Base-by-base conservation (phyloP, 192 early-diverging fungal species). In the Spinellus fusiger region DNA sequence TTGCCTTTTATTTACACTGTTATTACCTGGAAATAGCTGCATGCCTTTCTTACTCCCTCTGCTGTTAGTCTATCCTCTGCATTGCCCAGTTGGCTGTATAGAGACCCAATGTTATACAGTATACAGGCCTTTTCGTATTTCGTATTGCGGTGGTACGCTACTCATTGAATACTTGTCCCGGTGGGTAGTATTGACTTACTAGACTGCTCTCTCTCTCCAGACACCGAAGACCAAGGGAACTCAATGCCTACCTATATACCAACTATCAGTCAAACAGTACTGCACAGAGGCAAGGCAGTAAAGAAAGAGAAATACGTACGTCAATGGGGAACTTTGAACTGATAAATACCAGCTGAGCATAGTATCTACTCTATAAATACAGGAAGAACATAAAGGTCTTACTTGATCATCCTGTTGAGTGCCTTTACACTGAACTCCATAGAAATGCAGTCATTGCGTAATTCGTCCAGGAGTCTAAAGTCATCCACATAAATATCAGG, bases 311-410 rank as follows among this genome's bases (percentile, higher is more conserved):
- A 28, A 75, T 61, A 60, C 83, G 63, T 78, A 90, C 89, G 70
- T 94, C 90, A 15, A 89, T 89, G 5, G 89, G 88, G 58, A 96
- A 96, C 72, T 94, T 96, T 50, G 86, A 81, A 44, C 86, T 68
- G 32, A 94, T 83, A 67, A 88, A 88, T 16, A 84, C 82, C 23
- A 96, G 78, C 69, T 96, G 94, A 1, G 82, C 91, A 68, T 90
- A 91, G 68, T 96, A 96, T 68, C 87, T 89, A 58, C 12, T 33
- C n/a, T 23, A 33, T 0, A 56, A 23, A n/a, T 7, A 37, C 13
- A 37, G 35, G 35, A 37, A 9, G 18, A 7, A 26, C 4, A 13
- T 25, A 0, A 13, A 22, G 18, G 56, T n/a, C 70, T 64, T 80
- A 87, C 80, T 82, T 87, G 37, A 89, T 52, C 10, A 89, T 65